A percentile compares a stretch with the other conserved stretches of the same genome.
These are phyloP conservation scores for Mycosphaerella arachidis DNA, from an alignment of 2,329 filamentous ascomycete species.

Conservation along the genomic window DNA sequence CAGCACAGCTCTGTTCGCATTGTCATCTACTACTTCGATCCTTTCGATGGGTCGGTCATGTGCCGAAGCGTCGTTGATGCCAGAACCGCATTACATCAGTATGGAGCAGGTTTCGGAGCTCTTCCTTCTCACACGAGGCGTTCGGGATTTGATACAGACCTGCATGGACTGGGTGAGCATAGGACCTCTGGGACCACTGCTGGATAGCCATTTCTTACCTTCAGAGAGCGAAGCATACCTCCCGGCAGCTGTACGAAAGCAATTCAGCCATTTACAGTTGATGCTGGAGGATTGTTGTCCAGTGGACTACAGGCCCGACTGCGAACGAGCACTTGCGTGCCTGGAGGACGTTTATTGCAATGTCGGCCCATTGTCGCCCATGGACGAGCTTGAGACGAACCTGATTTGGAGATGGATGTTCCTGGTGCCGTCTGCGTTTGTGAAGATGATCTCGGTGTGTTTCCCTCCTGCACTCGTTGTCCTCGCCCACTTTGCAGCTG, in stretches of 20 bases:
- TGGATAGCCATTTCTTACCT: conserved; percentile 8
- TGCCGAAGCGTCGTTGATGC: conserved; percentile 13
- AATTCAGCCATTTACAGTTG: conserved; percentile 7
- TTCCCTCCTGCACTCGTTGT: conserved; percentile 22
- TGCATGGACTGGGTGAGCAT: conserved; percentile 11
- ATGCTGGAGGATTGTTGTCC: conserved; percentile 10
- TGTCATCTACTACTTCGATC: conserved; percentile 14
- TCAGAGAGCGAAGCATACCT: background rate
- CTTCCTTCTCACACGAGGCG: conserved; percentile 18
- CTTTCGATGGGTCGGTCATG: conserved; percentile 12
- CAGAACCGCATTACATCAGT: conserved; percentile 10
- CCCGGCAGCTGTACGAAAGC: conserved; percentile 4
- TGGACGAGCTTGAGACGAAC: conserved; percentile 3
- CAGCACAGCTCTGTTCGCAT: conserved; percentile 21
- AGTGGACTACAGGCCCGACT: conserved; percentile 1
- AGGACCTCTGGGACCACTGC: conserved; percentile 11
- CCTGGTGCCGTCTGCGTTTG: conserved; percentile 12
- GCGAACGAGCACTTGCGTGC: conserved; percentile 3
- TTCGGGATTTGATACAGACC: conserved; percentile 15
- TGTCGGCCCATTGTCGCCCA: conserved; percentile 2
- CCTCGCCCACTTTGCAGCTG: conserved; percentile 22
- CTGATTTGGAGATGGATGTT: conserved; percentile 11
- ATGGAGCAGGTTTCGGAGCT: conserved; percentile 21
- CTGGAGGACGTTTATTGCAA: conserved; percentile 11
- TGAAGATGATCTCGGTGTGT: conserved; percentile 15